These are phyloP conservation scores for Phytophthora agathidicida DNA, from an alignment of 352 stramenopile species.

Conservation along the genomic window DNA sequence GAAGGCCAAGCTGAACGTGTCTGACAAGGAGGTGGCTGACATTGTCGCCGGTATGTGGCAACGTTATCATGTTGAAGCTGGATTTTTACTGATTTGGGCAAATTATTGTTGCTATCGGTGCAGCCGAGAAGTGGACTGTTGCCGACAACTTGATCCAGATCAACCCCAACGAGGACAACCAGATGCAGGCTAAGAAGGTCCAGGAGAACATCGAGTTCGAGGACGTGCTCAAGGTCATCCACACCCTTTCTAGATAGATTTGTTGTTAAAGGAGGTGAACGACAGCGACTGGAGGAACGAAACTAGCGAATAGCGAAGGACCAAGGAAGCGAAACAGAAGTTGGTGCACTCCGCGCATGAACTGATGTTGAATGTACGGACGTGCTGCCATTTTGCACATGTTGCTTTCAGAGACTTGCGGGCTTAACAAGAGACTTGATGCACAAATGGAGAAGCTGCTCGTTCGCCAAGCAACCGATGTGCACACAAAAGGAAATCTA, in stretches of 20 bases:
- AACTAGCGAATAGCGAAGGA: constrained; percentile 31
- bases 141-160: constrained; percentile 62
- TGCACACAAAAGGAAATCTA: constrained; percentile 32
- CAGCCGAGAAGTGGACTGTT: constrained; percentile 76
- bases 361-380: constrained; percentile 13
- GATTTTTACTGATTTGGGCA: constrained; percentile 18
- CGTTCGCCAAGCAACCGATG: background rate
- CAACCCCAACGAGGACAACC: constrained; percentile 80
- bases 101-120: constrained; percentile 6
- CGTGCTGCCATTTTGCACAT: constrained; percentile 24
- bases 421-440: no score
- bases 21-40: constrained; percentile 64
- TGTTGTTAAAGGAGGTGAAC: constrained; percentile 39
- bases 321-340: constrained; percentile 23
- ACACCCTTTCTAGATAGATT: constrained; percentile 89
- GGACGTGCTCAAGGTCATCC: constrained; percentile 87
- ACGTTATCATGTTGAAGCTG: constrained; percentile 9
- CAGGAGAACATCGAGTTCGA: constrained; percentile 89
- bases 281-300: constrained; percentile 4
- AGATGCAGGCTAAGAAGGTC: constrained; percentile 88
- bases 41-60: constrained; percentile 54
- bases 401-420: constrained; percentile 6
- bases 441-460: background rate
- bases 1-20: constrained; percentile 71
- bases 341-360: constrained; percentile 13